phyloP scores from a whole-genome alignment of 495 filamentous ascomycete species.

The Penicillium tannophilum region DNA sequence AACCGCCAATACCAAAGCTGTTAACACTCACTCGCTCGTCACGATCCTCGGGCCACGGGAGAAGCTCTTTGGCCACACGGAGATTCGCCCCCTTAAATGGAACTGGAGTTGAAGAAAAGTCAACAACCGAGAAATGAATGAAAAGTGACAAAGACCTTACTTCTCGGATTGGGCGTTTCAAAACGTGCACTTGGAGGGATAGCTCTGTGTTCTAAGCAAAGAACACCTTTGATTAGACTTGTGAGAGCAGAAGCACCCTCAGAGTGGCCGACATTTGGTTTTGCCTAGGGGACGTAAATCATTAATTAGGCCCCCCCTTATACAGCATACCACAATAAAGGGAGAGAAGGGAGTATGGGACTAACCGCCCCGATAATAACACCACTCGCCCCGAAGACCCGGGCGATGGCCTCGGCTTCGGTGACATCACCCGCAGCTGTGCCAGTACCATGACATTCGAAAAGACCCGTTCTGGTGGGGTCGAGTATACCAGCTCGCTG shows the following conservation, averaged over 20 bases:
- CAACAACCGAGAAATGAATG: no score
- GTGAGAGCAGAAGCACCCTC: slow-evolving; percentile 5
- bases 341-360: background rate
- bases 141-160: no score
- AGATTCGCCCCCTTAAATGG: slow-evolving; percentile 8
- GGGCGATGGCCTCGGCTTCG: slow-evolving; percentile 44
- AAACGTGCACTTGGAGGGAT: slow-evolving; percentile 3
- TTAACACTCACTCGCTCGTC: slow-evolving; percentile 8
- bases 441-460: slow-evolving; percentile 49
- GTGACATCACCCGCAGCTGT: slow-evolving; percentile 35
- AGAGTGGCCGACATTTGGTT: slow-evolving; percentile 6
- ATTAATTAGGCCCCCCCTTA: no score
- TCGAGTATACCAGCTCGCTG: slow-evolving; percentile 25
- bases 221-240: background rate
- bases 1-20: slow-evolving; percentile 15
- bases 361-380: slow-evolving; percentile 1
- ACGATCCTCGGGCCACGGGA: slow-evolving; percentile 5
- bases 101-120: background rate
- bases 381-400: background rate
- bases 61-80: background rate
- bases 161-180: slow-evolving; percentile 8
- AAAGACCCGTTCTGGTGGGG: slow-evolving; percentile 23
- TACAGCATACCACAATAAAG: no score
- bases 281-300: background rate
- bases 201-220: background rate